Evolutionary conservation across 345 rosid species (phyloP), one percentile per base, ranked within the genome.

Genomic region (Passiflora organensis): DNA sequence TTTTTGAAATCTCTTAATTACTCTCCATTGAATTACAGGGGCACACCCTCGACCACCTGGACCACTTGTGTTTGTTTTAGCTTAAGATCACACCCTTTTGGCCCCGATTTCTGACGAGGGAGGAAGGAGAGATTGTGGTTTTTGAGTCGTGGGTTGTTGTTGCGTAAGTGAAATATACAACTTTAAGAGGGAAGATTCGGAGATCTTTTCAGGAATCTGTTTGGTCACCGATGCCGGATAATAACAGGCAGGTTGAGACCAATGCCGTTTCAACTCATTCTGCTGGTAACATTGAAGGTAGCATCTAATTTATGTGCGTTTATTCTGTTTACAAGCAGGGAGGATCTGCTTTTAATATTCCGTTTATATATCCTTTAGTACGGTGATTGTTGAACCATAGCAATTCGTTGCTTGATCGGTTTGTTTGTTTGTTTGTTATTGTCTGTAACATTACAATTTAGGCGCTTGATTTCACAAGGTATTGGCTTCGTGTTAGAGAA

Each of bases 281-380:
- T 43, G 55, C 76, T 48, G 82, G 79, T 48, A 79, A 82, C 55
- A 68, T 71, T 53, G 79, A 82, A 79, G 95, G 95, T 86, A 75
- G 46, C 67, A 43, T 28, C 14, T 0, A 32, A n/a, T 55, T 58
- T 48, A 28, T 55, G n/a, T 42, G 45, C n/a, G 2, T 20, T 56
- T 21, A 39, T 43, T 52, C 11, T 37, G 13, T 32, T 20, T 6
- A 18, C 13, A 15, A 39, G 50, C 49, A 12, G 15, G 6, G 42
- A 63, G 37, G 77, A 72, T 76, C 75, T 66, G 69, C 42, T 22
- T 21, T 19, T 6, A 12, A 17, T 4, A 14, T 25, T 17, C 32
- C 37, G 17, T 13, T 10, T 5, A 50, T 50, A 13, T 50, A 32
- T 18, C 14, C 2, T 41, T 20, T 1, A n/a, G 1, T 23, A 1